Conservation (phyloP, 306 rosid genomes). For the Benincasa hispida region DNA sequence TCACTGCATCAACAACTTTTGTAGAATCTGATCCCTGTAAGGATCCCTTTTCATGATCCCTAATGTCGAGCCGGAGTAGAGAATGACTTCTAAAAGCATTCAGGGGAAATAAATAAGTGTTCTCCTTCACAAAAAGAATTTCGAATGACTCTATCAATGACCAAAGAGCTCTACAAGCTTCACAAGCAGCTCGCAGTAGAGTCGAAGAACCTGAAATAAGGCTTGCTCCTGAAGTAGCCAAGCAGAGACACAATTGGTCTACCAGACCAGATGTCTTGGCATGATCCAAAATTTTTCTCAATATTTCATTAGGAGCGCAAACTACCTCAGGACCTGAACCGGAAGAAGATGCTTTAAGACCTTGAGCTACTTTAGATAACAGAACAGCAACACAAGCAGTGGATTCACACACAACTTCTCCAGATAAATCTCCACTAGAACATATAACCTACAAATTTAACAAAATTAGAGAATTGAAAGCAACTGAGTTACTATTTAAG, state of each 20-base stretch:
- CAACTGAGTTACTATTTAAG: background rate
- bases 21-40: slow-evolving; percentile 39
- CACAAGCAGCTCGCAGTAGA: slow-evolving; percentile 76
- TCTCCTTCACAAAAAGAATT: slow-evolving; percentile 33
- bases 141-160: slow-evolving; percentile 61
- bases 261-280: slow-evolving; percentile 70
- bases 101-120: slow-evolving; percentile 51
- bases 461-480: slow-evolving; percentile 17
- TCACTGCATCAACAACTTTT: slow-evolving; percentile 57
- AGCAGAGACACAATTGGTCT: slow-evolving; percentile 67
- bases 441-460: slow-evolving; percentile 54
- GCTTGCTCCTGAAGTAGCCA: slow-evolving; percentile 71
- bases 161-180: slow-evolving; percentile 85
- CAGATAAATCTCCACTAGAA: slow-evolving; percentile 47
- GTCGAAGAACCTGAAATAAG: slow-evolving; percentile 77
- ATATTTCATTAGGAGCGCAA: slow-evolving; percentile 25
- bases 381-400: slow-evolving; percentile 60
- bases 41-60: slow-evolving; percentile 39
- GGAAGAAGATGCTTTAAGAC: slow-evolving; percentile 36
- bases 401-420: slow-evolving; percentile 67
- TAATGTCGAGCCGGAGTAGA: slow-evolving; percentile 28
- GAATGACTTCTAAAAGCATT: slow-evolving; percentile 45
- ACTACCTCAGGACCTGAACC: slow-evolving; percentile 31
- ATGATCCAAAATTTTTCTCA: slow-evolving; percentile 57
- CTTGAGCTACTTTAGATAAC: slow-evolving; percentile 58